Evolutionary conservation across 108 stramenopile genomes (phyloP), one percentile per base, ranked within the genome.

Genomic region (Pseudonitzschia pungens): DNA sequence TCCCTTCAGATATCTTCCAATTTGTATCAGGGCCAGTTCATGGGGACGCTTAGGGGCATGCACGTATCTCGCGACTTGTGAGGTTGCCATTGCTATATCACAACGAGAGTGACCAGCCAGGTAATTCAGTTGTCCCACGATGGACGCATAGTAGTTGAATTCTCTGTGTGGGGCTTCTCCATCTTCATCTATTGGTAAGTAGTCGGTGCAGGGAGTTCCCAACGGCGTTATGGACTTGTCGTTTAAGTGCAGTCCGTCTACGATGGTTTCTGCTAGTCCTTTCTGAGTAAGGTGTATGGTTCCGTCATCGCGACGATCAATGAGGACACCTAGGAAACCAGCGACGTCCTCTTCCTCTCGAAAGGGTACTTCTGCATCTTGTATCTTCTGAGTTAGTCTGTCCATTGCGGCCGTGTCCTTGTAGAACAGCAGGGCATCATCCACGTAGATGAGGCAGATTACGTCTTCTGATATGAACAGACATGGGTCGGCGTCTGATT

Each of bases 41-140:
- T 89, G 88, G 0, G 18, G 20, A 26, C 51, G 29, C 59, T 70
- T 80, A 44, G 88, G 82, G 60, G 64, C 20, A 54, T 60, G 29
- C 0, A 55, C 58, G 58, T 85, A 89, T 53, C 81, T 62, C 0
- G 86, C 85, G n/a, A 72, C 73, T 60, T 83, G 80, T 27, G 82
- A 72, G 0, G 65, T 48, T 0, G 67, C 70, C 27, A 83, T 74
- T 0, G 77, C 41, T 36, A 83, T 78, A n/a, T n/a, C n/a, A n/a
- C n/a, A n/a, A 4, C 77, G 41, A 2, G 77, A 48, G 8, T 74
- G 45, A 8, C 51, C 28, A 52, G 57, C 57, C 0, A 83, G 53
- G 65, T 83, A 83, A 2, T 36, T 50, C 0, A 81, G 44, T 77
- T 83, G 80, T 7, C 81, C 84, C 0, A 85, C 68, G 3, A 73